Base-by-base conservation (phyloP, 2,329 filamentous ascomycete genomes). In the Ophiocordyceps camponoti-saundersi region DNA sequence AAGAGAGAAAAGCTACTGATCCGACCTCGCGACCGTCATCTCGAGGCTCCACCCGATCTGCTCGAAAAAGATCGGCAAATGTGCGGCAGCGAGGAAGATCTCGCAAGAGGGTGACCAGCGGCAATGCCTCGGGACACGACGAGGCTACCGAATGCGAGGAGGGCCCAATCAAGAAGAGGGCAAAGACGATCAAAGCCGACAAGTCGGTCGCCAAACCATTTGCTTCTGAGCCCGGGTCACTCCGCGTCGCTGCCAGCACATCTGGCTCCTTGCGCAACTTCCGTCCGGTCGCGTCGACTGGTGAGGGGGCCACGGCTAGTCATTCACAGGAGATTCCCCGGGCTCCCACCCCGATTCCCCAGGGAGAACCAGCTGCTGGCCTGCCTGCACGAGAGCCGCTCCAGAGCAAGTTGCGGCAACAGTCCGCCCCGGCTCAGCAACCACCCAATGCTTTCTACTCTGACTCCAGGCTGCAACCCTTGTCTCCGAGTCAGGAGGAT, bases 171-270 rank as follows among this genome's bases (percentile, higher is more conserved):
- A 70, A 70, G 51, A 95, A 95, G 65, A 76, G 89, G 56, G 88
- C 81, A 32, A 92, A 86, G 57, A 77, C 82, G 22, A 86, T 79
- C 20, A 77, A 82, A 57, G 76, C 81, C 13, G 78, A 84, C 42
- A 82, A 80, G 65, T 79, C 79, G n/a, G 79, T 80, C 45, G 82
- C 77, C 53, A 76, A 73, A 51, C 78, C 77, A 21, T 84, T 95
- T 55, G 84, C 82, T 46, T 73, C 77, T 39, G 80, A 79, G 29
- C 76, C 80, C 11, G 87, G 92, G 44, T 93, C 86, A 3, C 69
- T 96, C 23, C 77, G 89, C 44, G 87, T 95, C n/a, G 82, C 85
- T 50, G 90, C 90, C 44, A 94, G 87, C 59, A 94, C 85, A 16
- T 83, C 89, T 42, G 86, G 87, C 41, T 95, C 89, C 6, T 72